Conservation (phyloP, 1,284 basidiomycete species). For the Puccinia triticina region DNA sequence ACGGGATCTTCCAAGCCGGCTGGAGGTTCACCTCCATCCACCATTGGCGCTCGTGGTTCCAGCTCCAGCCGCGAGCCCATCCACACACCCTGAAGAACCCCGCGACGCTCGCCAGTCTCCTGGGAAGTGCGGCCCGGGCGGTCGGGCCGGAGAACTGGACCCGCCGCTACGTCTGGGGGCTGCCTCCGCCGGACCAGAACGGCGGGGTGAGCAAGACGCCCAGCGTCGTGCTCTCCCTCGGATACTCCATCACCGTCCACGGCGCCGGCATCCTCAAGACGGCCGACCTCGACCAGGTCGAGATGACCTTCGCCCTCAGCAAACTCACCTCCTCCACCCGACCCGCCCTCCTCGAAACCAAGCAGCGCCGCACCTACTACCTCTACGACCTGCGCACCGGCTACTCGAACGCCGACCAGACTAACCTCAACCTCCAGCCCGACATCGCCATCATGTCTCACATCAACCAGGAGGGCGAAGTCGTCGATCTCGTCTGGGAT, state of each 20-base stretch:
- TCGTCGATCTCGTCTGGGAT: conserved; percentile 55
- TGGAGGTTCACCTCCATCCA: conserved; percentile 56
- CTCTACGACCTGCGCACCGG: conserved; percentile 52
- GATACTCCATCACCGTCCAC: conserved; percentile 10
- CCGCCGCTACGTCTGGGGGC: conserved; percentile 55
- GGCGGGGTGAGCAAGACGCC: conserved; percentile 33
- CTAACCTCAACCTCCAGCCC: conserved; percentile 42
- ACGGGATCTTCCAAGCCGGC: conserved; percentile 56
- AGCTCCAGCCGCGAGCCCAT: conserved; percentile 24
- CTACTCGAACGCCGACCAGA: background rate
- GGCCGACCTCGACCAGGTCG: conserved; percentile 49
- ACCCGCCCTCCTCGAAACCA: conserved; percentile 53
- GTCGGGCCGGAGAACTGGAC: conserved; percentile 56
- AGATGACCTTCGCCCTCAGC: conserved; percentile 56
- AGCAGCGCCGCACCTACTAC: conserved; percentile 56
- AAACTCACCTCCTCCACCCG: conserved; percentile 55
- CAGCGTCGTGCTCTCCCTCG: conserved; percentile 38
- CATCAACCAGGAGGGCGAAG: conserved; percentile 56
- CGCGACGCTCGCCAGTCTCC: conserved; percentile 53
- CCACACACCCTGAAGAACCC: conserved; percentile 41
- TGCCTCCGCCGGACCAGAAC: conserved; percentile 52
- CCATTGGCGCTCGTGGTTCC: conserved; percentile 54
- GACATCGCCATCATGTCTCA: conserved; percentile 55
- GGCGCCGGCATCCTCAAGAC: background rate
- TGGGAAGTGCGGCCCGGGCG: conserved; percentile 55